Evolutionary conservation across 306 rosid species (phyloP).

Genomic region (Citrullus amarus): DNA sequence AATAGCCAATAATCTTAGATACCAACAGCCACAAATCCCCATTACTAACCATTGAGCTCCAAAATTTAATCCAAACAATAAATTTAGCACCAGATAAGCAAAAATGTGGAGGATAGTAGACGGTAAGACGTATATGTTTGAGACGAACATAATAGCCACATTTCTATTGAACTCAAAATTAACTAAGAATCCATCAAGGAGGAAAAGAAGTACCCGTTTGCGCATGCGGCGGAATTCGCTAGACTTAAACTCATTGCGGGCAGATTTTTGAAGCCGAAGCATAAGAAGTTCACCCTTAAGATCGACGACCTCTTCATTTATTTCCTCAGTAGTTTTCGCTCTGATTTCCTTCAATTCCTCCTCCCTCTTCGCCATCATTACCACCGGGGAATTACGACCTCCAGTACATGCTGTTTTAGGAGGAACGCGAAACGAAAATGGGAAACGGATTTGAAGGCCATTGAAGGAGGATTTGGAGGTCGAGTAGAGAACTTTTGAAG

Average conservation of each 20-base stretch:
- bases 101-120: background rate
- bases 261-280: constrained; percentile 82
- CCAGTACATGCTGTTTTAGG: constrained; percentile 12
- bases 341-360: constrained; percentile 69
- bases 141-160: background rate
- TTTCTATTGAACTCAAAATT: background rate
- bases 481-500: constrained; percentile 18
- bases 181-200: background rate
- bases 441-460: constrained; percentile 25
- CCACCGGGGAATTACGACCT: constrained; percentile 28
- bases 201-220: constrained; percentile 43
- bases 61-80: background rate
- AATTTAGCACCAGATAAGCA: background rate
- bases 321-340: constrained; percentile 46
- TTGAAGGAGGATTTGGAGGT: constrained; percentile 31
- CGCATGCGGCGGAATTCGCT: constrained; percentile 84
- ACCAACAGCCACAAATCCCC: background rate
- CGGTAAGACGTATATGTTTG: background rate
- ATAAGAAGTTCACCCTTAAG: constrained; percentile 85
- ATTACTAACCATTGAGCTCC: background rate
- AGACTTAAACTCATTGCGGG: constrained; percentile 68
- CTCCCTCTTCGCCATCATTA: constrained; percentile 80
- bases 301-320: constrained; percentile 72
- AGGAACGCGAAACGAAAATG: constrained; percentile 22
- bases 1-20: background rate